A percentile compares a stretch with the other conserved stretches of the same genome.
phyloP scores from a whole-genome alignment of 805 yeast genomes.

The Wickerhamomyces rabaulensis region DNA sequence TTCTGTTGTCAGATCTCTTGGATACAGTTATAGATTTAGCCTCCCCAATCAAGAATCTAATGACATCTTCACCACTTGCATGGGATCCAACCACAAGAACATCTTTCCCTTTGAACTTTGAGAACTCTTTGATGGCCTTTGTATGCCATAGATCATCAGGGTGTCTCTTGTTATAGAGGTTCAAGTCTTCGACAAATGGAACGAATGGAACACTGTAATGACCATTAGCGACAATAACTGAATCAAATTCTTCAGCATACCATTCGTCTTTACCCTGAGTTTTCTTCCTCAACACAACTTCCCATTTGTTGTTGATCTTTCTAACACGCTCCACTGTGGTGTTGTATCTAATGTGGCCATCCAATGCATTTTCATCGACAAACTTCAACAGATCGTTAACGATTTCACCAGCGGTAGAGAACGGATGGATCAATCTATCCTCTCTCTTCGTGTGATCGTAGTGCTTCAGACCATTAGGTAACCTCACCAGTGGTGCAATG shows the following conservation, averaged over 20 bases:
- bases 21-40: slow-evolving; percentile 46
- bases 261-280: slow-evolving; percentile 23
- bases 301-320: slow-evolving; percentile 26
- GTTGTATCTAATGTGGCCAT: neutral
- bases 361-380: neutral
- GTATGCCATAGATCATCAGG: slow-evolving; percentile 43
- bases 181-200: slow-evolving; percentile 23
- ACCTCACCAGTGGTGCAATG: neutral
- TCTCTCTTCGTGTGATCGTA: neutral
- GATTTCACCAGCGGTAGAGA: slow-evolving; percentile 1
- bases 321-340: slow-evolving; percentile 1
- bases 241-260: slow-evolving; percentile 35
- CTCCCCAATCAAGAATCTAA: slow-evolving; percentile 32
- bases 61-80: slow-evolving; percentile 34
- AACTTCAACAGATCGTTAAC: neutral
- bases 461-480: neutral
- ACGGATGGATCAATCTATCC: neutral
- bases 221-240: slow-evolving; percentile 36
- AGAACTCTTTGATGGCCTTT: slow-evolving; percentile 28
- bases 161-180: slow-evolving; percentile 13
- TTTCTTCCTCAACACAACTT: slow-evolving; percentile 4
- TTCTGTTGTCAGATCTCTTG: slow-evolving; percentile 46
- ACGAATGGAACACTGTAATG: slow-evolving; percentile 37
- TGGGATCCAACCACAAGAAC: slow-evolving; percentile 37
- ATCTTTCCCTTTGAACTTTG: slow-evolving; percentile 4